These are phyloP conservation scores for Phytophthora syringae DNA, from an alignment of 352 stramenopile genomes.

Conservation along the genomic window DNA sequence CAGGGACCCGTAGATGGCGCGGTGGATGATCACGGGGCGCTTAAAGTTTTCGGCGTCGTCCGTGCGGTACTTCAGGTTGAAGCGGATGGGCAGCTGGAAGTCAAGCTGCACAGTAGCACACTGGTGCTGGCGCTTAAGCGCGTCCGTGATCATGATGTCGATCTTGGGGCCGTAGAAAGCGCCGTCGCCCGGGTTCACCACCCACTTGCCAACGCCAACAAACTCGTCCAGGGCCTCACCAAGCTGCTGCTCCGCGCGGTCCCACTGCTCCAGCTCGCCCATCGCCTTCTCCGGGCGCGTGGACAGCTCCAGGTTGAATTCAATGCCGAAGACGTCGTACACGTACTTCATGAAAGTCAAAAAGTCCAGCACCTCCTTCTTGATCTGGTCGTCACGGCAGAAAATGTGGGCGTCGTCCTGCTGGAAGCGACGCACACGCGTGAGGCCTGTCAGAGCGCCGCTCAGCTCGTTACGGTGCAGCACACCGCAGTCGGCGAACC, in stretches of 20 bases:
- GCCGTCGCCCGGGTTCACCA: constrained; percentile 97
- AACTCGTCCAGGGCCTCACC: constrained; percentile 95
- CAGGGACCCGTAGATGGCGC: constrained; percentile 97
- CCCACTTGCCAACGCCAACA: constrained; percentile 94
- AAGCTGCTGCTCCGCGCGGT: constrained; percentile 80
- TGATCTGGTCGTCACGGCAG: constrained; percentile 95
- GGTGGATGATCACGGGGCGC: constrained; percentile 96
- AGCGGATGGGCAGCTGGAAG: constrained; percentile 99
- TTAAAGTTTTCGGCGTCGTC: constrained; percentile 86
- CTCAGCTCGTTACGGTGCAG: constrained; percentile 97
- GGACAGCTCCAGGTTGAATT: constrained; percentile 97
- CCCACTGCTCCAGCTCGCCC: constrained; percentile 94
- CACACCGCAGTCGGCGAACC: constrained; percentile 98
- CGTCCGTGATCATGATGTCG: constrained; percentile 98
- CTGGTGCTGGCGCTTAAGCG: constrained; percentile 97
- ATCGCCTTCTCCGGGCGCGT: constrained; percentile 97
- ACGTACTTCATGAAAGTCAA: constrained; percentile 98
- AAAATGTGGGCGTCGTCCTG: constrained; percentile 99
- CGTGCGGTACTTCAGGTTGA: constrained; percentile 95
- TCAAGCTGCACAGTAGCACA: constrained; percentile 98
- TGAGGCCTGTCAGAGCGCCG: constrained; percentile 97
- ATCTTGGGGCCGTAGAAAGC: constrained; percentile 99
- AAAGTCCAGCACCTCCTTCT: constrained; percentile 88
- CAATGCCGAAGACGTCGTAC: constrained; percentile 98
- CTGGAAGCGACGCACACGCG: constrained; percentile 96